phyloP scores from a whole-genome alignment of 2,329 filamentous ascomycete genomes.

The Simplicillium sp. region DNA sequence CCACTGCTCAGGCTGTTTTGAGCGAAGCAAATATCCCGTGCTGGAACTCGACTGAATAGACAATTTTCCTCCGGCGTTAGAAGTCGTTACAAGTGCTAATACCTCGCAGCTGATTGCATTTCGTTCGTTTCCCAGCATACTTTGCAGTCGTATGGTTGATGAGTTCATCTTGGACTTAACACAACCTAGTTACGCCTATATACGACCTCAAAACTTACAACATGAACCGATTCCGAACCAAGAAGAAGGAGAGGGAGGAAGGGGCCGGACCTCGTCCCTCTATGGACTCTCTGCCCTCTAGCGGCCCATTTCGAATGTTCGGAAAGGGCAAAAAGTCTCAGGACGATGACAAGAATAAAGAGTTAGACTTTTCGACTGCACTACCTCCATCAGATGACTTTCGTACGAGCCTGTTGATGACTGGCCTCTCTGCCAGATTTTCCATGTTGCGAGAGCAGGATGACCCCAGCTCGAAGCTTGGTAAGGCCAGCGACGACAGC shows the following conservation, averaged over 20 bases:
- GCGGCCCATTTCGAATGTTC: slow-evolving; percentile 42
- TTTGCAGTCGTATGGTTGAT: too few relatives aligned
- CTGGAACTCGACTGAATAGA: too few relatives aligned
- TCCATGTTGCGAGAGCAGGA: slow-evolving; percentile 96
- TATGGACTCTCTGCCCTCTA: slow-evolving; percentile 43
- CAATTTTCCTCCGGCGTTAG: too few relatives aligned
- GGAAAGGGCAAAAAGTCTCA: slow-evolving; percentile 44
- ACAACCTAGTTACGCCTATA: too few relatives aligned
- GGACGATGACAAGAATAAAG: slow-evolving; percentile 49
- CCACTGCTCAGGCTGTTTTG: too few relatives aligned
- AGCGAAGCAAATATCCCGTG: too few relatives aligned
- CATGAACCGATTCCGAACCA: slow-evolving; percentile 73
- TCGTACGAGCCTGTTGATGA: slow-evolving; percentile 91
- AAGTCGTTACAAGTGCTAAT: too few relatives aligned
- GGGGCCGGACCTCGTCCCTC: slow-evolving; percentile 35
- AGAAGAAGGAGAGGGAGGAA: slow-evolving; percentile 60
- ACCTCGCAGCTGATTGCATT: too few relatives aligned
- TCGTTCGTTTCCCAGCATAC: too few relatives aligned
- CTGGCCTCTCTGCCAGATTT: slow-evolving; percentile 85
- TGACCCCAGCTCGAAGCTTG: slow-evolving; percentile 78
- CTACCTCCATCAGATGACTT: slow-evolving; percentile 84
- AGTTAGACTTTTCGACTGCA: slow-evolving; percentile 63
- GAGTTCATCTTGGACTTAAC: too few relatives aligned
- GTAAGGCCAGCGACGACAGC: slow-evolving; percentile 92
- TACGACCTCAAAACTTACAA: slow-evolving; percentile 7